Evolutionary conservation across 2,329 filamentous ascomycete genomes (phyloP).

Genomic region (Aspergillus sp.): DNA sequence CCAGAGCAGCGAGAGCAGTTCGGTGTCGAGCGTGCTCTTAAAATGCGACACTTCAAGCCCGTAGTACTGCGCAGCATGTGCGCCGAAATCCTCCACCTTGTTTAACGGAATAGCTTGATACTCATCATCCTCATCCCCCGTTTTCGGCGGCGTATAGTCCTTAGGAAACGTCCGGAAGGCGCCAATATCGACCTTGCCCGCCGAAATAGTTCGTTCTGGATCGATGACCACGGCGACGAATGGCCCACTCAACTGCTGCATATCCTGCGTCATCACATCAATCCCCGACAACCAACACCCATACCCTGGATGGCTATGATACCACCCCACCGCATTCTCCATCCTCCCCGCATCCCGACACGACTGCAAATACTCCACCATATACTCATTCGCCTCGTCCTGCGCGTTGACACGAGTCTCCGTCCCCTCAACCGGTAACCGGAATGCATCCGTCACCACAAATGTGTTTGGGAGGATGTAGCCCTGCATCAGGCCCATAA

Average conservation of each 20-base stretch:
- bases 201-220: constrained; percentile 87
- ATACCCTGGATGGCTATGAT: constrained; percentile 95
- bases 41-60: constrained; percentile 85
- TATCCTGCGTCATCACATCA: constrained; percentile 80
- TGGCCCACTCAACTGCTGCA: constrained; percentile 85
- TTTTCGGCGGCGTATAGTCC: constrained; percentile 55
- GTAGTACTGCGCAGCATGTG: constrained; percentile 87
- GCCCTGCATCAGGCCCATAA: constrained; percentile 98
- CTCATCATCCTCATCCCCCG: constrained; percentile 40
- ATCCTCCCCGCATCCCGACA: constrained; percentile 68
- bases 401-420: constrained; percentile 97
- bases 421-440: constrained; percentile 93
- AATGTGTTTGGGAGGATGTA: constrained; percentile 78
- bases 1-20: constrained; percentile 84
- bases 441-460: constrained; percentile 88
- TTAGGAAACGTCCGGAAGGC: constrained; percentile 88
- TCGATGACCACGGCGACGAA: constrained; percentile 96
- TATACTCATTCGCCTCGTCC: constrained; percentile 93
- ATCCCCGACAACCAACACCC: constrained; percentile 97
- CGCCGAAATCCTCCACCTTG: constrained; percentile 93
- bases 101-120: constrained; percentile 66
- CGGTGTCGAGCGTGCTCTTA: constrained; percentile 84
- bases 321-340: constrained; percentile 97
- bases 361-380: constrained; percentile 74
- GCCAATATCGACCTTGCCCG: constrained; percentile 94